A percentile compares a stretch with the other conserved stretches of the same genome.
Conservation (phyloP, 2,329 filamentous ascomycete genomes). For the Paradendryphiella salina region DNA sequence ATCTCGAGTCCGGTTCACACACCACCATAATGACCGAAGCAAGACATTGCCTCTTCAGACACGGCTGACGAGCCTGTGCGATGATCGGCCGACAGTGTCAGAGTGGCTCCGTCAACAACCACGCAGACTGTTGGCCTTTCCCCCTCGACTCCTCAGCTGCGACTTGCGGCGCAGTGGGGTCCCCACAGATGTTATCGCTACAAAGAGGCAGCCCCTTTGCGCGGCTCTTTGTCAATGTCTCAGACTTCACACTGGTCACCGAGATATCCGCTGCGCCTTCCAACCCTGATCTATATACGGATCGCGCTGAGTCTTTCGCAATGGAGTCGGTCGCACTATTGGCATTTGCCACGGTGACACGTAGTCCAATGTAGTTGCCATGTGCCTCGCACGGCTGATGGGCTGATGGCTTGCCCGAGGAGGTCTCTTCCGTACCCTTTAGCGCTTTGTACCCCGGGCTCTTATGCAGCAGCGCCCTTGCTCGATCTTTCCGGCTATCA, state of each 20-base stretch:
- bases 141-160: constrained; percentile 15
- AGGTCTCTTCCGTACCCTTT: constrained; percentile 15
- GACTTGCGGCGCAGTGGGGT: constrained; percentile 11
- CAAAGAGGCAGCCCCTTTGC: constrained; percentile 5
- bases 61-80: constrained; percentile 28
- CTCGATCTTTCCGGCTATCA: constrained; percentile 49
- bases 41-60: constrained; percentile 21
- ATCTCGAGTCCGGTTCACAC: constrained; percentile 31
- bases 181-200: constrained; percentile 9
- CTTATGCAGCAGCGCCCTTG: constrained; percentile 25
- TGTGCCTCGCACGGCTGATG: constrained; percentile 5
- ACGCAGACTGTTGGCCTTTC: constrained; percentile 15
- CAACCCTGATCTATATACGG: constrained; percentile 8
- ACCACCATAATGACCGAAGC: constrained; percentile 13
- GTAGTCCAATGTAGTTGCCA: constrained; percentile 1
- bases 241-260: constrained; percentile 4
- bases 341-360: constrained; percentile 2
- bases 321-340: constrained; percentile 4
- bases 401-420: constrained; percentile 14
- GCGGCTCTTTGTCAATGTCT: constrained; percentile 6
- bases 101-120: constrained; percentile 14
- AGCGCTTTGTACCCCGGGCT: constrained; percentile 13
- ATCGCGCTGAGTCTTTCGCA: constrained; percentile 11
- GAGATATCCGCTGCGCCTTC: constrained; percentile 12
- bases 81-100: constrained; percentile 26